phyloP scores from a whole-genome alignment of 805 yeast species.

The Ogataea methanolica region DNA sequence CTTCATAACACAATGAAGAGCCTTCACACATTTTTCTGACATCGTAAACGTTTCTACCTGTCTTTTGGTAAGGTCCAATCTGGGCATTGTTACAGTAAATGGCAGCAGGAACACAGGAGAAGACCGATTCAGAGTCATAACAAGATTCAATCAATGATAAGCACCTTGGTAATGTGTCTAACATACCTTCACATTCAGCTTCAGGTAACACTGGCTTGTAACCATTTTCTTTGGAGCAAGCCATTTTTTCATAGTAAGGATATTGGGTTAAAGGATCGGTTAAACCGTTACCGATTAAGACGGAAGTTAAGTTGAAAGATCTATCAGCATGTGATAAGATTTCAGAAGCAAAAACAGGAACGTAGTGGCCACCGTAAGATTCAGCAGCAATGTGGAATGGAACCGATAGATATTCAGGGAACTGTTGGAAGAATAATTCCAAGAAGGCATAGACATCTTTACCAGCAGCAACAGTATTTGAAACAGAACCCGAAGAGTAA shows the following conservation, averaged over 20 bases:
- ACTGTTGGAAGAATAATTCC: conserved; percentile 75
- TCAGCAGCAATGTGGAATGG: conserved; percentile 81
- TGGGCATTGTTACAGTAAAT: conserved; percentile 60
- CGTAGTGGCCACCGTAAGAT: conserved; percentile 81
- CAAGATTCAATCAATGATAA: conserved; percentile 57
- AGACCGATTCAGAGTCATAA: conserved; percentile 52
- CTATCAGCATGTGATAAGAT: conserved; percentile 50
- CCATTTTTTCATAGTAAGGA: conserved; percentile 84
- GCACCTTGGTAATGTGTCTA: conserved; percentile 59
- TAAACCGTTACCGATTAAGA: conserved; percentile 89
- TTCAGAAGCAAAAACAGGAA: conserved; percentile 62
- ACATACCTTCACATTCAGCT: conserved; percentile 67
- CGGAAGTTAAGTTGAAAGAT: conserved; percentile 65
- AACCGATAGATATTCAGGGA: conserved; percentile 60
- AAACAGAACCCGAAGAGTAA: conserved; percentile 58
- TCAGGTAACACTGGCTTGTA: conserved; percentile 66
- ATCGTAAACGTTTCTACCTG: conserved; percentile 63
- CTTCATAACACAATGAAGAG: conserved; percentile 49
- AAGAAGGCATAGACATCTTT: conserved; percentile 83
- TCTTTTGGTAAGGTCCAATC: conserved; percentile 51
- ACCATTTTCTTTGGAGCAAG: conserved; percentile 82
- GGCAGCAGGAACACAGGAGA: conserved; percentile 60
- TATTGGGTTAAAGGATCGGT: conserved; percentile 82
- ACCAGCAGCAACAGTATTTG: conserved; percentile 77
- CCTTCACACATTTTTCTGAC: conserved; percentile 51